Conservation (phyloP, 2,329 filamentous ascomycete genomes). For the Sordariomycetes sp. region DNA sequence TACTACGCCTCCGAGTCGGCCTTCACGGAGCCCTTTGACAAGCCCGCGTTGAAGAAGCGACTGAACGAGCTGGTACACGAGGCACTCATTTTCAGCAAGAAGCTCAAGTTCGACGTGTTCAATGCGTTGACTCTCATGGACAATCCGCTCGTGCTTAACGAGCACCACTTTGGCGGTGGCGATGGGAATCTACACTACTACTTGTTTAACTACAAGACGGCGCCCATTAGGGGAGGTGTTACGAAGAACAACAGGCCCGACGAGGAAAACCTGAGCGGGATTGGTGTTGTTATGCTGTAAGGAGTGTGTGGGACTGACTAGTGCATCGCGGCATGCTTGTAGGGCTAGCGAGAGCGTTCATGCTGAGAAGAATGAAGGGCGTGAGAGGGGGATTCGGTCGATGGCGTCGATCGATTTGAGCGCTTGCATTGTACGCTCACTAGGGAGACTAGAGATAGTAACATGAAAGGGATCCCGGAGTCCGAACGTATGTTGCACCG, state of each 20-base stretch:
- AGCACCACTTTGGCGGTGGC: slow-evolving; percentile 89
- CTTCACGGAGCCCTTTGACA: slow-evolving; percentile 46
- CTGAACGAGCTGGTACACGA: slow-evolving; percentile 76
- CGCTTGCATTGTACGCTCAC: neutral
- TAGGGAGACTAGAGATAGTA: neutral
- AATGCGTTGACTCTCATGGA: slow-evolving; percentile 91
- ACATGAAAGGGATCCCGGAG: neutral
- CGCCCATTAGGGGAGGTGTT: slow-evolving; percentile 76
- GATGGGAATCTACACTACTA: slow-evolving; percentile 97
- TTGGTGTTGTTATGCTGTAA: slow-evolving; percentile 73
- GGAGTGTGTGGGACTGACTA: slow-evolving; percentile 12
- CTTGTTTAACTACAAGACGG: slow-evolving; percentile 90
- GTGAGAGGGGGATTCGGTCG: neutral
- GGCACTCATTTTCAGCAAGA: slow-evolving; percentile 78
- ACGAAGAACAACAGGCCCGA: slow-evolving; percentile 71
- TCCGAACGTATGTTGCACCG: neutral
- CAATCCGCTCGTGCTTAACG: slow-evolving; percentile 83
- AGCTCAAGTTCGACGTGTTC: slow-evolving; percentile 82
- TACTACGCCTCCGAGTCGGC: slow-evolving; percentile 87
- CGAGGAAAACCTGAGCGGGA: slow-evolving; percentile 66
- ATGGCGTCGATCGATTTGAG: neutral
- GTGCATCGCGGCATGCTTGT: neutral
- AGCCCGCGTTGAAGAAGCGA: slow-evolving; percentile 58
- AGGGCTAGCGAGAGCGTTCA: neutral
- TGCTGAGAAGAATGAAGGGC: neutral